phyloP scores from a whole-genome alignment of 345 rosid genomes.

The Corchorus olitorius region DNA sequence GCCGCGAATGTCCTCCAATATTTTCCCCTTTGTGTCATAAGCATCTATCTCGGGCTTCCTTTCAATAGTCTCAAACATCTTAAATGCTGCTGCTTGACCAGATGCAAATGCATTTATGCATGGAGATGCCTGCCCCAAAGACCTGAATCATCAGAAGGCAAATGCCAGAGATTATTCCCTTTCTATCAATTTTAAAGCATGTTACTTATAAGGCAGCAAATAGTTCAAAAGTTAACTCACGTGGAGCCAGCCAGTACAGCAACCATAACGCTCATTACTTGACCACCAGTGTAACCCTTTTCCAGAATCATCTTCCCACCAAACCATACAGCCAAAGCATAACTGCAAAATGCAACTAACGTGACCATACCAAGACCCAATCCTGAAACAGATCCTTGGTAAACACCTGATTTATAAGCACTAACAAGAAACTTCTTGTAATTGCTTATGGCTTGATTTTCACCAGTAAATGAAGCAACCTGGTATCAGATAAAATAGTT shows the following conservation, averaged over 20 bases:
- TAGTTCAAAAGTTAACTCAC: slow-evolving; percentile 36
- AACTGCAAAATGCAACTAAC: slow-evolving; percentile 43
- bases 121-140: slow-evolving; percentile 68
- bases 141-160: slow-evolving; percentile 39
- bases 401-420: slow-evolving; percentile 54
- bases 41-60: slow-evolving; percentile 63
- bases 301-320: slow-evolving; percentile 63
- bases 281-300: slow-evolving; percentile 63
- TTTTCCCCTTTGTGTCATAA: slow-evolving; percentile 40
- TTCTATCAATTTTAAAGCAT: not conserved
- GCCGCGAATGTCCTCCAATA: slow-evolving; percentile 48
- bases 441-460: slow-evolving; percentile 48
- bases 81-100: slow-evolving; percentile 65
- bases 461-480: slow-evolving; percentile 75
- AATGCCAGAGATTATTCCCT: not conserved
- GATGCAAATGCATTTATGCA: slow-evolving; percentile 59
- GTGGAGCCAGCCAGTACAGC: slow-evolving; percentile 61
- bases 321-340: slow-evolving; percentile 63
- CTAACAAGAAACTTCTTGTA: slow-evolving; percentile 53
- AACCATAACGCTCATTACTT: slow-evolving; percentile 51
- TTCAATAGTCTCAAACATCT: slow-evolving; percentile 61
- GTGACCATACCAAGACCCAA: slow-evolving; percentile 48
- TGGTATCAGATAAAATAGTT: slow-evolving; percentile 14
- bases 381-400: slow-evolving; percentile 63
- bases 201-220: not conserved